These are phyloP conservation scores for Aspergillus calidoustus DNA, from an alignment of 2,329 filamentous ascomycete genomes.

Conservation along the genomic window DNA sequence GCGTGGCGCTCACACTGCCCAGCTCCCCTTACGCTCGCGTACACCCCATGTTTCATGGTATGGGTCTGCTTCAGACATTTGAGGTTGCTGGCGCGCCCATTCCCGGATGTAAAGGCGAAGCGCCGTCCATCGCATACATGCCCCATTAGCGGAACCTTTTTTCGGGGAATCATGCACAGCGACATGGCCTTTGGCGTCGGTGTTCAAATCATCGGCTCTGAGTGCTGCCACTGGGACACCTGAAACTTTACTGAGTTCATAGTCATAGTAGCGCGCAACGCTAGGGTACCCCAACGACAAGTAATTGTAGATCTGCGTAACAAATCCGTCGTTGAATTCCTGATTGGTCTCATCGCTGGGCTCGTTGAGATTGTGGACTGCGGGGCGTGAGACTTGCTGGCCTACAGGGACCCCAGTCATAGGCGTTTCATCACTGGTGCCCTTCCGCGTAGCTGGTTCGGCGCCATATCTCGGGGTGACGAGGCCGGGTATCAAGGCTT, in stretches of 20 bases:
- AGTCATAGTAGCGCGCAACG: constrained; percentile 79
- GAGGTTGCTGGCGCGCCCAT: constrained; percentile 87
- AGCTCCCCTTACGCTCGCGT: constrained; percentile 62
- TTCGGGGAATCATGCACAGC: constrained; percentile 46
- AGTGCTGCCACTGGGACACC: constrained; percentile 71
- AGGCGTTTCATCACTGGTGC: neutral
- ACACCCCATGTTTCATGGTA: constrained; percentile 70
- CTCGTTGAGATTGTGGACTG: neutral
- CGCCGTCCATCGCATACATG: constrained; percentile 80
- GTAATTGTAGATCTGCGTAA: constrained; percentile 98
- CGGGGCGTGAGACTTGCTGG: neutral
- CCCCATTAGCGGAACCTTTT: constrained; percentile 53
- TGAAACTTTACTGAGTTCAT: constrained; percentile 82
- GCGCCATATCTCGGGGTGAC: constrained; percentile 26
- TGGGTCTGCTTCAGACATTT: constrained; percentile 61
- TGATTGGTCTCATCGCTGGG: constrained; percentile 54
- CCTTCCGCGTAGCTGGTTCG: neutral
- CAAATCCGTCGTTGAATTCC: constrained; percentile 82
- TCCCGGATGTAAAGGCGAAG: constrained; percentile 82
- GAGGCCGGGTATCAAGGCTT: constrained; percentile 28
- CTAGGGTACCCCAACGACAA: constrained; percentile 89
- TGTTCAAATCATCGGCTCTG: constrained; percentile 69
- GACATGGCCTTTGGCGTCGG: constrained; percentile 75
- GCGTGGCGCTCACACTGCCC: constrained; percentile 54
- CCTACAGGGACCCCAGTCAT: neutral